Percentiles rank a stretch among this genome's conserved stretches.
These are phyloP conservation scores for Sporothrix phasma DNA, from an alignment of 2,329 filamentous ascomycete species.

Conservation along the genomic window DNA sequence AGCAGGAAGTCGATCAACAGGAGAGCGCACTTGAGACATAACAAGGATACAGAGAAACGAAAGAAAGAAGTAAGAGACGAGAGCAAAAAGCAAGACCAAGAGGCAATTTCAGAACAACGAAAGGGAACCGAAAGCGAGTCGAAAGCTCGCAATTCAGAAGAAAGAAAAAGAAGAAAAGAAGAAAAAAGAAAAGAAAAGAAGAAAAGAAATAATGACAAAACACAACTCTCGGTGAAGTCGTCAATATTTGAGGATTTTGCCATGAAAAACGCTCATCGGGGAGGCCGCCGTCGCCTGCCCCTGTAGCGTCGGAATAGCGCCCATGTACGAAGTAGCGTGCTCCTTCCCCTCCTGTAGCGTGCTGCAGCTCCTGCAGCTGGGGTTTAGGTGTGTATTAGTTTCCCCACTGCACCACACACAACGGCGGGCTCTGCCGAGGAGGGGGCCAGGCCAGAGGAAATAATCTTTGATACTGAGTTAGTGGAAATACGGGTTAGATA, in stretches of 20 bases:
- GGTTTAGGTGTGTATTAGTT: too few relatives aligned
- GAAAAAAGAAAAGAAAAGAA: background rate
- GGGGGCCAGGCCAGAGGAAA: background rate
- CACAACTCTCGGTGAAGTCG: background rate
- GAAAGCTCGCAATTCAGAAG: too few relatives aligned
- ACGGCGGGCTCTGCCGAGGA: background rate
- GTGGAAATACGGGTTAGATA: background rate
- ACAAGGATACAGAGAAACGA: too few relatives aligned
- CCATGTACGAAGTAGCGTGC: too few relatives aligned
- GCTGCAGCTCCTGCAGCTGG: background rate
- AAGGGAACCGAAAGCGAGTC: too few relatives aligned
- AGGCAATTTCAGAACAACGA: too few relatives aligned
- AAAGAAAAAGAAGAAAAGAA: background rate
- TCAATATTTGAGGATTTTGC: too few relatives aligned
- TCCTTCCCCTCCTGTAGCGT: background rate
- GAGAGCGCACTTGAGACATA: background rate
- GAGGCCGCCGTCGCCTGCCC: conserved; percentile 1
- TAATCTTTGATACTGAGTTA: too few relatives aligned
- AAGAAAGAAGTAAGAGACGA: too few relatives aligned
- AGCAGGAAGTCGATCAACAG: background rate
- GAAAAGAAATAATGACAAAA: background rate
- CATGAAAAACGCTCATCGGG: too few relatives aligned
- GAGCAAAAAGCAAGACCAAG: too few relatives aligned
- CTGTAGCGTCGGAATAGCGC: background rate
- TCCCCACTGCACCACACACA: background rate